These are phyloP conservation scores for Telfairia occidentalis DNA, from an alignment of 331 rosid genomes.

Conservation along the genomic window DNA sequence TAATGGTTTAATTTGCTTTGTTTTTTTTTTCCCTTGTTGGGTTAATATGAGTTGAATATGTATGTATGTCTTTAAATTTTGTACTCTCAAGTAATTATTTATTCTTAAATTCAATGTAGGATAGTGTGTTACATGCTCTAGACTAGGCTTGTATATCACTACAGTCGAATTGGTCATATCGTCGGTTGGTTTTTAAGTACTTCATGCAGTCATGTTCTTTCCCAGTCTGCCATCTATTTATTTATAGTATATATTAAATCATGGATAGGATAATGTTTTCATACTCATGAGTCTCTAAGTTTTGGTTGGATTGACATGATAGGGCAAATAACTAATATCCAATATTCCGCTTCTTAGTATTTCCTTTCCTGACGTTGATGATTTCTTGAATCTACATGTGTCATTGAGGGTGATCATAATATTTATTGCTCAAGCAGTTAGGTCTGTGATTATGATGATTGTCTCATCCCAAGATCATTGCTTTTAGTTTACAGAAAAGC, in stretches of 20 bases:
- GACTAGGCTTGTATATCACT: neutral
- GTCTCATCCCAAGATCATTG: neutral
- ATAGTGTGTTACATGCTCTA: neutral
- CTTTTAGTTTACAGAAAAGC: conserved; percentile 84
- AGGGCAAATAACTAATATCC: neutral
- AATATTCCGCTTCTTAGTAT: neutral
- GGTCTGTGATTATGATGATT: conserved; percentile 1
- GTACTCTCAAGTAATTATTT: neutral
- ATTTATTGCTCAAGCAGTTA: neutral
- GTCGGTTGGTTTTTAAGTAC: neutral
- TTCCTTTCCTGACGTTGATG: neutral
- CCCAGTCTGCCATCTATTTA: too few relatives aligned
- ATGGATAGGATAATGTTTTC: too few relatives aligned
- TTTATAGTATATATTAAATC: too few relatives aligned
- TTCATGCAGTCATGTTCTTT: neutral
- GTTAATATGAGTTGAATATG: too few relatives aligned
- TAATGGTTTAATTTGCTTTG: neutral
- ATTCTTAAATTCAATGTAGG: neutral
- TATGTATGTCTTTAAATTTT: too few relatives aligned
- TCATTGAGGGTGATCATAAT: neutral
- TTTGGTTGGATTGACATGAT: neutral
- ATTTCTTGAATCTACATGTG: neutral
- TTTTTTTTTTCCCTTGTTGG: too few relatives aligned
- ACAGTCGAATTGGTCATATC: neutral
- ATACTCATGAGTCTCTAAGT: too few relatives aligned